Evolutionary conservation across 2,329 filamentous ascomycete genomes (phyloP).

Genomic region (Monilinia polystroma): DNA sequence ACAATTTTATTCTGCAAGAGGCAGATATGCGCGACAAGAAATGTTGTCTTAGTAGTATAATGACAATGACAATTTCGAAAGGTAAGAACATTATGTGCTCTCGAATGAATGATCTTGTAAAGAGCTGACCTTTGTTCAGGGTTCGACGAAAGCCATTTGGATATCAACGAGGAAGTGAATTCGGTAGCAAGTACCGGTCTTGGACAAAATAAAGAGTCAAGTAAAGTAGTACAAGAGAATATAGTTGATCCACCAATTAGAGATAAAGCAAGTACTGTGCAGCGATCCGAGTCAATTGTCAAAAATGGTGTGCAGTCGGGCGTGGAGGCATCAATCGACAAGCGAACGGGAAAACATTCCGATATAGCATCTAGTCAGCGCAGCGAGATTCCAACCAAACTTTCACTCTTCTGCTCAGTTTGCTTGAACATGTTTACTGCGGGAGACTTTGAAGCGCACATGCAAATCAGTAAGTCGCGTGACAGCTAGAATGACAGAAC

Average conservation of each 20-base stretch:
- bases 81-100: not conserved
- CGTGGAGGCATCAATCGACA: not conserved
- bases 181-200: not conserved
- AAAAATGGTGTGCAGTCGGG: not conserved
- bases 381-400: not conserved
- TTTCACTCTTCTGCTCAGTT: not conserved
- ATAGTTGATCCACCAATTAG: not conserved
- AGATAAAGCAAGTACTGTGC: not conserved
- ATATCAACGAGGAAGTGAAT: not conserved
- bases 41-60: not conserved
- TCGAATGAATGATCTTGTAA: not conserved
- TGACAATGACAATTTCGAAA: not conserved
- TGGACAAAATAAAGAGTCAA: not conserved
- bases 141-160: not conserved
- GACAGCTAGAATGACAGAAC: not conserved
- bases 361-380: not conserved
- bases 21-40: not conserved
- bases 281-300: not conserved
- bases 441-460: not conserved
- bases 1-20: slow-evolving; percentile 2
- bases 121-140: not conserved
- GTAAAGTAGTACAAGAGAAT: not conserved
- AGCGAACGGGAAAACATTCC: not conserved
- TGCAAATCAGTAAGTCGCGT: not conserved
- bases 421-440: not conserved